Evolutionary conservation across 805 yeast species (phyloP), one percentile per base, ranked within the genome.

Genomic region (Aciculoconidium aculeatum): DNA sequence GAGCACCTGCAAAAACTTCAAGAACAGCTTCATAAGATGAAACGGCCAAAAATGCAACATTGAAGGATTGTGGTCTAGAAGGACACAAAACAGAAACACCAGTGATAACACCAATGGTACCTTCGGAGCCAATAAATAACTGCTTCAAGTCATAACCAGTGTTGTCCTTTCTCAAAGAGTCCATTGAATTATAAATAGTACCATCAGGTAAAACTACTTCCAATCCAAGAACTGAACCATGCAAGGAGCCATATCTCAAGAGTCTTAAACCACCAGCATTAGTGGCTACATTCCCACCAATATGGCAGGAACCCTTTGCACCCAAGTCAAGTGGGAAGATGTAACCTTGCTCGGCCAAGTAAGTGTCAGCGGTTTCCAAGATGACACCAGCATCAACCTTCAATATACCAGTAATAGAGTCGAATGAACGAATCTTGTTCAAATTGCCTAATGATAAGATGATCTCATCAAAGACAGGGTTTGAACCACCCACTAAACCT

Each of bases 151-250:
- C 97, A 51, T 84, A 87, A 11, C 97, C 97, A 12, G 96, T 88
- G 55, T 88, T 88, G 58, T 88, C 97, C 55, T 88, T 88, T 59
- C 96, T 72, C 54, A 90, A 74, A 10, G 94, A 72, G 50, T 86
- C 72, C 74, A 88, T 75, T 4, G 92, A 80, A 47, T 80, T 71
- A 39, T 81, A 67, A 25, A 90, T 66, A 11, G 83, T 78, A 27
- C 97, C 97, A 52, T 86, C 82, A 10, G 96, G 82, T 45, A 88
- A 63, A n/a, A 88, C 96, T 9, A 77, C 95, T 59, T 88, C 96
- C 33, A 88, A 64, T 1, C 97, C 97, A 27, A 88, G 62, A 0
- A 88, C 95, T 13, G 86, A 65, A 4, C 97, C 97, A 50, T 90
- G 97, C 41, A 88, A 70, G 5, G 95, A 84, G 3, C 96, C 96